A percentile compares a stretch with the other conserved stretches of the same genome.
Evolutionary conservation across 305 asterid species (phyloP).

Genomic region (Fraxinus sp.): DNA sequence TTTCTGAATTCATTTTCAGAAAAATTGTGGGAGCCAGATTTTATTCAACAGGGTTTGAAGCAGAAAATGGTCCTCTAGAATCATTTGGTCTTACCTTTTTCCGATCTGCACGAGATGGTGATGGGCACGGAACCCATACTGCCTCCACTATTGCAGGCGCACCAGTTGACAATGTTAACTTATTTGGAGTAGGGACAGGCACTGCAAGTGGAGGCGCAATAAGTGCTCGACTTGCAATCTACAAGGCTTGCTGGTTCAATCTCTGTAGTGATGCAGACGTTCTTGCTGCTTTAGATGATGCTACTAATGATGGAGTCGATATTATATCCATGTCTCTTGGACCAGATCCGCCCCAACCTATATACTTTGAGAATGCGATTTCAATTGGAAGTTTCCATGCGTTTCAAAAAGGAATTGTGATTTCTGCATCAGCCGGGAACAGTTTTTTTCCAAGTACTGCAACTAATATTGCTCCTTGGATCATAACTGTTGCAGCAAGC

Average conservation of each 20-base stretch:
- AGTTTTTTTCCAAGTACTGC: constrained; percentile 15
- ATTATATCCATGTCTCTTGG: constrained; percentile 51
- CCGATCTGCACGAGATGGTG: constrained; percentile 47
- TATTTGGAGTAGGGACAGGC: constrained; percentile 48
- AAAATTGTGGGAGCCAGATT: constrained; percentile 62
- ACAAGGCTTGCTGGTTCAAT: constrained; percentile 59
- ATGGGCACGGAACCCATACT: constrained; percentile 61
- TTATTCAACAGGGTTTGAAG: constrained; percentile 40
- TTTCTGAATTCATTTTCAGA: constrained; percentile 26
- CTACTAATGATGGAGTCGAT: constrained; percentile 50
- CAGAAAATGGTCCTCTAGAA: constrained; percentile 38
- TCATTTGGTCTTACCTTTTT: constrained; percentile 33
- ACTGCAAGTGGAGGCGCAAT: constrained; percentile 63
- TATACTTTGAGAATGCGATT: constrained; percentile 32
- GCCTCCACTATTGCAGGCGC: constrained; percentile 59
- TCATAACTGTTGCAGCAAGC: constrained; percentile 59
- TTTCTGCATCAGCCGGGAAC: constrained; percentile 56
- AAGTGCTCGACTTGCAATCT: constrained; percentile 49
- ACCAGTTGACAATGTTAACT: constrained; percentile 32
- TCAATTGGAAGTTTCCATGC: constrained; percentile 57
- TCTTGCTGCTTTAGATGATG: constrained; percentile 57
- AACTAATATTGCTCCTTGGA: constrained; percentile 41
- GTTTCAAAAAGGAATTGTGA: constrained; percentile 39
- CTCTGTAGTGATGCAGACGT: constrained; percentile 43
- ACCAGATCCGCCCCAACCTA: constrained; percentile 30